Percentiles rank a stretch among this genome's conserved stretches.
phyloP scores from a whole-genome alignment of 192 early-diverging fungal species.

The Coemansia sp. region DNA sequence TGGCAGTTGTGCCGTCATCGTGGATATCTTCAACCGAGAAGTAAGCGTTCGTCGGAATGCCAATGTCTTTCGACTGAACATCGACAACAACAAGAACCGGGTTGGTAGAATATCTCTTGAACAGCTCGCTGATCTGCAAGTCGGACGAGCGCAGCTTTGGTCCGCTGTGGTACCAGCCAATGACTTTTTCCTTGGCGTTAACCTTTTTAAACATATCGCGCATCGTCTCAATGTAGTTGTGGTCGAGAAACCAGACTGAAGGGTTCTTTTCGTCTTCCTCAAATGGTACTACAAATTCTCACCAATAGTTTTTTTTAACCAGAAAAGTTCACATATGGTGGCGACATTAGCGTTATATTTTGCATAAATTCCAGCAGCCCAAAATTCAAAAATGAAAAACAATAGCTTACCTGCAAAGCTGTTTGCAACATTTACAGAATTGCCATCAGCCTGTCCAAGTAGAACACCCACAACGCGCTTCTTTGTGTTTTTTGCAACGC shows the following conservation, averaged over 20 bases:
- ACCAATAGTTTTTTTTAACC: background rate
- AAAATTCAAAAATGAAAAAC: background rate
- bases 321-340: background rate
- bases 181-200: constrained; percentile 92
- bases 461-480: constrained; percentile 97
- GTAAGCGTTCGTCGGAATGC: constrained; percentile 96
- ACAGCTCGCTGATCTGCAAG: constrained; percentile 97
- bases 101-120: constrained; percentile 92
- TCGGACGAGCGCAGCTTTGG: constrained; percentile 96
- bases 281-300: constrained; percentile 80
- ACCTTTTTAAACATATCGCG: constrained; percentile 99
- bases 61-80: constrained; percentile 90
- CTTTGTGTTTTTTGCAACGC: constrained; percentile 90
- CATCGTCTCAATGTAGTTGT: constrained; percentile 99
- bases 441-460: constrained; percentile 84
- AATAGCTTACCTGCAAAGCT: constrained; percentile 84
- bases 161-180: constrained; percentile 99
- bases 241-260: constrained; percentile 97
- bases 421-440: constrained; percentile 94
- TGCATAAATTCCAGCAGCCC: background rate
- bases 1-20: constrained; percentile 96
- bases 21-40: constrained; percentile 98
- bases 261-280: constrained; percentile 99
- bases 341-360: background rate
- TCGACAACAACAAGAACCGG: constrained; percentile 97